Evolutionary conservation across 2,329 filamentous ascomycete genomes (phyloP), one percentile per base, ranked within the genome.

Genomic region (Dactylella cylindrospora): DNA sequence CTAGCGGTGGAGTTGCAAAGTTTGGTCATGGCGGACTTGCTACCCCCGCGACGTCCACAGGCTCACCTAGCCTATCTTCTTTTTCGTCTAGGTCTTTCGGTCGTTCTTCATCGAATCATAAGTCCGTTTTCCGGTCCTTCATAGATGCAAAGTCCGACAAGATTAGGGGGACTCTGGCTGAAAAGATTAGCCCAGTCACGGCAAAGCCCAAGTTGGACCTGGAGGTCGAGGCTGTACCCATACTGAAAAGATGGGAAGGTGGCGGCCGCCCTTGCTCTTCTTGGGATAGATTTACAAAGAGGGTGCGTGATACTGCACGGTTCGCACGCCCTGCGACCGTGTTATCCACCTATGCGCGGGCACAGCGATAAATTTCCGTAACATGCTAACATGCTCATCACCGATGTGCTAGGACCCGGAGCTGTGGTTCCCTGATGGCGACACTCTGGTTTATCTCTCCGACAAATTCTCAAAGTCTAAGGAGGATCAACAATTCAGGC

Each of bases 351-450:
- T 8, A 2, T 15, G 26, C 12, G n/a, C n/a, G n/a, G 52, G 32
- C 3, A 53, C 40, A 38, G 65, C 57, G 17, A 36, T 51, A 28
- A 60, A 61, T 57, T 55, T 66, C 36, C 5, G 9, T 44, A 28
- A 26, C 25, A 28, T 28, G 20, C 44, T 35, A 41, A 8, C 15
- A 3, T 46, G 17, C 40, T 40, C 43, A 50, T 17, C 23, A 47
- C 20, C 26, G 35, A 33, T 35, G 9, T 25, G 8, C 26, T 50
- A 81, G 68, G 80, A 83, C 41, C 79, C 79, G 1, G 80, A 83
- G 66, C 70, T 83, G 2, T 84, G 80, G 80, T 79, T 83, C 66
- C 76, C 77, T 0, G 79, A 80, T 53, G 81, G 81, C 17, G 81
- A 84, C 59, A 80, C 82, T 10, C 71, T 83, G 7, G 74, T 84